Conservation (phyloP, 306 rosid genomes). For the Adenanthera pavonina region DNA sequence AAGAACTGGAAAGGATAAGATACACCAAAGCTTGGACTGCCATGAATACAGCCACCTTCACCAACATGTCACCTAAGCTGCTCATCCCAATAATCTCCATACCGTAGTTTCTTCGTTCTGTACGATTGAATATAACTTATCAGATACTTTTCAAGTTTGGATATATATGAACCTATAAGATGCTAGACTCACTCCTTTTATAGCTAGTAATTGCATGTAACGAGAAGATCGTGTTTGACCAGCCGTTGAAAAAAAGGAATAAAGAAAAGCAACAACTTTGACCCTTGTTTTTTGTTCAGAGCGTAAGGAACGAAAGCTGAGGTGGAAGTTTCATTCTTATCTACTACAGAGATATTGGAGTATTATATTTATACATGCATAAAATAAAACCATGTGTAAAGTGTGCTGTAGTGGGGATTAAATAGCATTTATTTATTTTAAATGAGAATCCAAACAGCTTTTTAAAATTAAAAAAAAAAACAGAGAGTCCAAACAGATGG, state of each 20-base stretch:
- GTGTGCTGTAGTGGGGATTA: background rate
- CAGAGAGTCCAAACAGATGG: background rate
- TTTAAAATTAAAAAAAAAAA: too few species aligned
- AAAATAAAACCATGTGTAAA: background rate
- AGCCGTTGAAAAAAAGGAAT: background rate
- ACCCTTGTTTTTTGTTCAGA: background rate
- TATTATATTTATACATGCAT: background rate
- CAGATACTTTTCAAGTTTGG: background rate
- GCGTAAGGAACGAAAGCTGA: background rate
- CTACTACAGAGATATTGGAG: background rate
- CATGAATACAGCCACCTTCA: constrained; percentile 50
- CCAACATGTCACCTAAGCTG: constrained; percentile 33
- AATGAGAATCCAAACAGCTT: too few species aligned
- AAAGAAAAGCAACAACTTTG: background rate
- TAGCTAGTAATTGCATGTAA: background rate
- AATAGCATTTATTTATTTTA: background rate
- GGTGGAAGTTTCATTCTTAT: background rate
- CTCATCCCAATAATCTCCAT: constrained; percentile 21
- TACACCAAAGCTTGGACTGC: constrained; percentile 56
- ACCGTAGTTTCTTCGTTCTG: background rate
- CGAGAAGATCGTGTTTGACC: background rate
- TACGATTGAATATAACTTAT: background rate
- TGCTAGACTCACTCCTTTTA: background rate
- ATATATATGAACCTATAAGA: background rate
- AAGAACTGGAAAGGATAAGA: constrained; percentile 61